Evolutionary conservation across 2,329 filamentous ascomycete species (phyloP).

Genomic region (Capronia epimyces): DNA sequence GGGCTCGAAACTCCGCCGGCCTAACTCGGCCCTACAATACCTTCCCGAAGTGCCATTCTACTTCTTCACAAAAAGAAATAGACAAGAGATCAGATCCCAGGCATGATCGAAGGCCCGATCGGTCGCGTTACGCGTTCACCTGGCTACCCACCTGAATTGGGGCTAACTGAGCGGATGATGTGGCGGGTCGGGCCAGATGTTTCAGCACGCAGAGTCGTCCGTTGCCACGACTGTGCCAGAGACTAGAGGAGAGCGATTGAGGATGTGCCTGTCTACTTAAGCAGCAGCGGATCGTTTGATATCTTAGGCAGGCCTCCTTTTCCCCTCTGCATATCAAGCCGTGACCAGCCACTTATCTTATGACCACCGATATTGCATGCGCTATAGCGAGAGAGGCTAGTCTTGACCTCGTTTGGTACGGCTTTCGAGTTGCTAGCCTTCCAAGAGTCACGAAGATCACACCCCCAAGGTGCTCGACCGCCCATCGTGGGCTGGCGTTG

Average conservation of each 20-base stretch:
- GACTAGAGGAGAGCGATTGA: neutral
- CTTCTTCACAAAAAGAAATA: neutral
- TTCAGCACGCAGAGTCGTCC: neutral
- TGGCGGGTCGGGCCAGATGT: slow-evolving; percentile 5
- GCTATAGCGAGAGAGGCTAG: slow-evolving; percentile 17
- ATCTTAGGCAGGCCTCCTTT: neutral
- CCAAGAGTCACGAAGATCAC: slow-evolving; percentile 7
- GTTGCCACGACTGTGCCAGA: neutral
- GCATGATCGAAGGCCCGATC: too few species aligned
- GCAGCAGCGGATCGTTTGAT: neutral
- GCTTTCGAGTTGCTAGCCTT: slow-evolving; percentile 1
- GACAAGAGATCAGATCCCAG: neutral
- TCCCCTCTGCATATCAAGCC: neutral
- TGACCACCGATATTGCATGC: slow-evolving; percentile 13
- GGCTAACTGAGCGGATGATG: neutral
- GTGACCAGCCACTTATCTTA: slow-evolving; percentile 6
- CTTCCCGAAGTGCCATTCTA: neutral
- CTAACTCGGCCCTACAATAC: neutral
- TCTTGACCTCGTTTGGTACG: slow-evolving; percentile 2
- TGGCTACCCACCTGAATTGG: neutral
- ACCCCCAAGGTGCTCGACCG: slow-evolving; percentile 1
- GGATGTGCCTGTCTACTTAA: slow-evolving; percentile 1
- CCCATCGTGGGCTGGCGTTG: slow-evolving; percentile 5
- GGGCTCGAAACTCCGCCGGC: neutral
- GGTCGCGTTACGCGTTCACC: neutral